Percentiles rank a stretch among this genome's conserved stretches.
Evolutionary conservation across 805 yeast species (phyloP).

Genomic region (Wickerhamiella lipophila): DNA sequence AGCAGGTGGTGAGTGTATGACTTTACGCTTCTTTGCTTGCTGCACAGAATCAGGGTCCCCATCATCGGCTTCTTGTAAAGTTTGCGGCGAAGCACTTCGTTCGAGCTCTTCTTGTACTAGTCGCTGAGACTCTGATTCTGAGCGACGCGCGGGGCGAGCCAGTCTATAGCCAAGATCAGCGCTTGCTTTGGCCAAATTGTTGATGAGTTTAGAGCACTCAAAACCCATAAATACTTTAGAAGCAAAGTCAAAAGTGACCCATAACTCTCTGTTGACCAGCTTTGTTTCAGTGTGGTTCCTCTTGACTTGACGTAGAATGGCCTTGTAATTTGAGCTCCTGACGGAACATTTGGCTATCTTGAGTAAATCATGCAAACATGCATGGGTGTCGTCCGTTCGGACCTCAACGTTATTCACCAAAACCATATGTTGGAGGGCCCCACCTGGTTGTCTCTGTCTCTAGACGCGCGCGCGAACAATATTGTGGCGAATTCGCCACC

Average conservation of each 20-base stretch:
- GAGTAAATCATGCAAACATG: neutral
- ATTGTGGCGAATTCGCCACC: conserved; percentile 1
- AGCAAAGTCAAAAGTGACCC: neutral
- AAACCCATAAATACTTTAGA: neutral
- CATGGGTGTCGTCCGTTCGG: neutral
- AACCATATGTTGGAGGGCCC: no score
- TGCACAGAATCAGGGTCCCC: no score
- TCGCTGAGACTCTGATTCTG: neutral
- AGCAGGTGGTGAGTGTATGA: no score
- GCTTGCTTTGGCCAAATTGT: neutral
- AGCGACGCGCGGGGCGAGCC: conserved; percentile 2
- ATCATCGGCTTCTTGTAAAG: no score
- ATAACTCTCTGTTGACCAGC: neutral
- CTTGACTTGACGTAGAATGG: neutral
- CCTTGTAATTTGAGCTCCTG: neutral
- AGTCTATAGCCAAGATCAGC: neutral
- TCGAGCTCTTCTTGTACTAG: neutral
- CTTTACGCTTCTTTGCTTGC: no score
- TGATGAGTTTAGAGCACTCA: neutral
- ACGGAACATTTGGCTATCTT: neutral
- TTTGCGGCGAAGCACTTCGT: no score
- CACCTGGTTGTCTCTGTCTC: neutral
- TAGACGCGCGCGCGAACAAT: no score
- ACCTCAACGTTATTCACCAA: neutral
- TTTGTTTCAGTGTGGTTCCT: neutral